Evolutionary conservation across 768 basidiomycete species (phyloP).

Genomic region (Coprinellus micaceus): DNA sequence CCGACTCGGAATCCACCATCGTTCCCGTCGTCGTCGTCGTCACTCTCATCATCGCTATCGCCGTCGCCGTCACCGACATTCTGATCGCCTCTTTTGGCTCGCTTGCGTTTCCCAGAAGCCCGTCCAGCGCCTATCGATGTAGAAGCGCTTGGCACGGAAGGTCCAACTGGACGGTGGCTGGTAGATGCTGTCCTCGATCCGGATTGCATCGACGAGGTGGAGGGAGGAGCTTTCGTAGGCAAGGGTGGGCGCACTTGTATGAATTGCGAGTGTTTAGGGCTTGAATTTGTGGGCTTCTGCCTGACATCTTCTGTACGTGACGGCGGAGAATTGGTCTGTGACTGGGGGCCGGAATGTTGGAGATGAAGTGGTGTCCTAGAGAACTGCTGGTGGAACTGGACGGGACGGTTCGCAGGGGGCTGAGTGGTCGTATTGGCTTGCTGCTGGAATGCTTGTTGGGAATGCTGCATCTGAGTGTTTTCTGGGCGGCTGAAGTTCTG

Average conservation of each 20-base stretch:
- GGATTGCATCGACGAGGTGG: no score
- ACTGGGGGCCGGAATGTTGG: constrained; percentile 7
- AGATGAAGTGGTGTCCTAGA: constrained; percentile 10
- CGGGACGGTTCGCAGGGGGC: no score
- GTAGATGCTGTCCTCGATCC: no score
- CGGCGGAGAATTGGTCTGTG: background rate
- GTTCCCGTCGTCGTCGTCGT: constrained; percentile 22
- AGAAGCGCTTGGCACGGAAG: no score
- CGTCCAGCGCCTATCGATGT: constrained; percentile 9
- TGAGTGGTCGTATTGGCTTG: no score
- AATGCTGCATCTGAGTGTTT: no score
- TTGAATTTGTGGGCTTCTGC: no score
- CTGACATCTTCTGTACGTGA: background rate
- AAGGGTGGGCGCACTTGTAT: no score
- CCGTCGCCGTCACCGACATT: constrained; percentile 20
- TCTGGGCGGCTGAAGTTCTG: background rate
- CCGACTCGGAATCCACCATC: constrained; percentile 44
- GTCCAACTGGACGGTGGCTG: no score
- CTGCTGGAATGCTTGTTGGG: no score
- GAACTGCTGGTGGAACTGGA: background rate
- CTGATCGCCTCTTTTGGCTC: constrained; percentile 18
- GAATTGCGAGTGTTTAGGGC: no score
- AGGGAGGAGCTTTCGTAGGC: no score
- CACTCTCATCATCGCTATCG: constrained; percentile 38
- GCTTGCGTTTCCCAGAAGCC: constrained; percentile 21